These are phyloP conservation scores for Nitzschia palea DNA, from an alignment of 108 stramenopile genomes.

Conservation along the genomic window DNA sequence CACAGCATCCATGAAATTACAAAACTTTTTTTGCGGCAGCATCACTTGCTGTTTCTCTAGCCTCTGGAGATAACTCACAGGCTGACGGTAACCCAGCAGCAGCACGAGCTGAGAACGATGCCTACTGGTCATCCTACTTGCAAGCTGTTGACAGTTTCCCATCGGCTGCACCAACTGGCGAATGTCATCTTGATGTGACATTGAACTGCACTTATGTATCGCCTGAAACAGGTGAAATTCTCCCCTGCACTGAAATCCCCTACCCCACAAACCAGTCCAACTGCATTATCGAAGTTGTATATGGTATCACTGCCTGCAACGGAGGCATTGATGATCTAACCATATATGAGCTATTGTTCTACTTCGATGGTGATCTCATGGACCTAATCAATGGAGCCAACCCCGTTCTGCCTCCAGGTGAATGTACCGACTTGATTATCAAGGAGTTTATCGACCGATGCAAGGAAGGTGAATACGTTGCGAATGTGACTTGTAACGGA, in stretches of 20 bases:
- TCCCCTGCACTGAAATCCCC: constrained; percentile 22
- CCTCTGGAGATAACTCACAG: too few species aligned
- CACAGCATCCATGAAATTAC: too few species aligned
- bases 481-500: constrained; percentile 14
- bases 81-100: too few species aligned
- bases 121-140: constrained; percentile 13
- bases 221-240: not conserved
- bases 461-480: constrained; percentile 10
- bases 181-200: constrained; percentile 11
- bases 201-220: constrained; percentile 19
- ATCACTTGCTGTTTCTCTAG: too few species aligned
- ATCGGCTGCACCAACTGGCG: constrained; percentile 12
- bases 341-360: constrained; percentile 10
- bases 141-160: constrained; percentile 28
- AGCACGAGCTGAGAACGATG: not conserved
- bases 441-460: constrained; percentile 9
- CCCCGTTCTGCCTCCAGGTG: constrained; percentile 14
- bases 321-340: not conserved
- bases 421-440: constrained; percentile 5
- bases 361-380: not conserved
- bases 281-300: constrained; percentile 14
- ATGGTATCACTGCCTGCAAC: constrained; percentile 22
- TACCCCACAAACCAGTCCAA: constrained; percentile 16
- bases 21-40: too few species aligned
- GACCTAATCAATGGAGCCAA: constrained; percentile 1